phyloP scores from a whole-genome alignment of 31 red algal species.

The Odonthalia washingtoniensis region DNA sequence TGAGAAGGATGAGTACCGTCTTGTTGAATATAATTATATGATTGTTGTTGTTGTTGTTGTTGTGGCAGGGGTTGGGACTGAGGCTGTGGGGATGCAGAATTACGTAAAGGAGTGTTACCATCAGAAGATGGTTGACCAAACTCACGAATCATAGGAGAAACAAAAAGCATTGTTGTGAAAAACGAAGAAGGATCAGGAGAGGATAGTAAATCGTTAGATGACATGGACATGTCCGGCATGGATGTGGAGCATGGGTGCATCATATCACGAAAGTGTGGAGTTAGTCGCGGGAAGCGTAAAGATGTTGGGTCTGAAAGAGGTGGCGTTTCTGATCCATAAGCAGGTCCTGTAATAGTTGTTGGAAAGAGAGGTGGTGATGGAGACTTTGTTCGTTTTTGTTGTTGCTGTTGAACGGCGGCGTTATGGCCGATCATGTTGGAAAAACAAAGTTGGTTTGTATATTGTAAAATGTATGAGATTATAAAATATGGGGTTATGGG shows the following conservation, averaged over 20 bases:
- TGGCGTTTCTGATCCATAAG: conserved; percentile 55
- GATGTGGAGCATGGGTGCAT: conserved; percentile 41
- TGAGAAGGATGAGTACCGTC: no score
- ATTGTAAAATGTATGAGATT: no score
- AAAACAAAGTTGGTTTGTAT: no score
- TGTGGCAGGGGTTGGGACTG: no score
- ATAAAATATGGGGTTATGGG: no score
- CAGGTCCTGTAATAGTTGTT: no score
- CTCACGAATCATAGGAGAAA: conserved; percentile 53
- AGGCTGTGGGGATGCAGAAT: not conserved
- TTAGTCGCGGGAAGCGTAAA: conserved; percentile 60
- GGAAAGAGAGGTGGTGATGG: no score
- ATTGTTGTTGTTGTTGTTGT: no score
- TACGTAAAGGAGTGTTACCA: not conserved
- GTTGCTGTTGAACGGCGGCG: no score
- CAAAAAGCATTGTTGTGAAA: conserved; percentile 60
- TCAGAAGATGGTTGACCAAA: not conserved
- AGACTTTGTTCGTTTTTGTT: no score
- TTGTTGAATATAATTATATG: no score
- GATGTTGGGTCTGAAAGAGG: conserved; percentile 59
- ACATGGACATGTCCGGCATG: conserved; percentile 32
- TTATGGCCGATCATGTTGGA: no score
- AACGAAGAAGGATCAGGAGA: conserved; percentile 64
- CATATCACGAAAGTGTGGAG: conserved; percentile 73
- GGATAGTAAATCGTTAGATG: conserved; percentile 49